Conservation (phyloP, 768 basidiomycete species). For the Tricholoma bakamatsutake region DNA sequence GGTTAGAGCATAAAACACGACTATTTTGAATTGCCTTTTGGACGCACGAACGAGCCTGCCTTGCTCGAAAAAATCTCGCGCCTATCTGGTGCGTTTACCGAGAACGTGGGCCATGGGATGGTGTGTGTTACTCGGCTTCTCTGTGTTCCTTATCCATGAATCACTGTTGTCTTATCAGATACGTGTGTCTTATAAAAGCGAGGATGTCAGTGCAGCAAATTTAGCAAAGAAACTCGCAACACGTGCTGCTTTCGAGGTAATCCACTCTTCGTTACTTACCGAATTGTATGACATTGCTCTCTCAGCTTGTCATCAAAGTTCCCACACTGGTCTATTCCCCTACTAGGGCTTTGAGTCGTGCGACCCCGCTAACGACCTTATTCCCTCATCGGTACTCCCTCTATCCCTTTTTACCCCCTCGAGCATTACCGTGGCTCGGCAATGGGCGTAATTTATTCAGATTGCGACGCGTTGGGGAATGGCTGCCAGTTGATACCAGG, state of each 20-base stretch:
- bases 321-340: conserved; percentile 10
- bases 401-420: conserved; percentile 58
- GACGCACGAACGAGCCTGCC: conserved; percentile 35
- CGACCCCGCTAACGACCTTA: conserved; percentile 18
- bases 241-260: conserved; percentile 49
- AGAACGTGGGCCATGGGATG: conserved; percentile 43
- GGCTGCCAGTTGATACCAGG: conserved; percentile 34
- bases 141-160: background rate
- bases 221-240: conserved; percentile 48
- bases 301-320: conserved; percentile 7
- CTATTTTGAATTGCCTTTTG: conserved; percentile 37
- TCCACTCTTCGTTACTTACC: conserved; percentile 7
- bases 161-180: conserved; percentile 34
- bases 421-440: conserved; percentile 43
- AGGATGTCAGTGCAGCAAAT: conserved; percentile 28
- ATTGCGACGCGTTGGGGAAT: conserved; percentile 57
- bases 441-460: conserved; percentile 44
- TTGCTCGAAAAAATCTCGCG: conserved; percentile 65
- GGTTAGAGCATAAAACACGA: conserved; percentile 35
- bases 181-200: conserved; percentile 44
- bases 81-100: conserved; percentile 55
- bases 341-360: too few species aligned
- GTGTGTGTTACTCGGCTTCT: conserved; percentile 23
- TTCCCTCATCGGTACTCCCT: conserved; percentile 46
- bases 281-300: background rate